Evolutionary conservation across 495 filamentous ascomycete species (phyloP), one percentile per base, ranked within the genome.

Genomic region (Tuber indicum): DNA sequence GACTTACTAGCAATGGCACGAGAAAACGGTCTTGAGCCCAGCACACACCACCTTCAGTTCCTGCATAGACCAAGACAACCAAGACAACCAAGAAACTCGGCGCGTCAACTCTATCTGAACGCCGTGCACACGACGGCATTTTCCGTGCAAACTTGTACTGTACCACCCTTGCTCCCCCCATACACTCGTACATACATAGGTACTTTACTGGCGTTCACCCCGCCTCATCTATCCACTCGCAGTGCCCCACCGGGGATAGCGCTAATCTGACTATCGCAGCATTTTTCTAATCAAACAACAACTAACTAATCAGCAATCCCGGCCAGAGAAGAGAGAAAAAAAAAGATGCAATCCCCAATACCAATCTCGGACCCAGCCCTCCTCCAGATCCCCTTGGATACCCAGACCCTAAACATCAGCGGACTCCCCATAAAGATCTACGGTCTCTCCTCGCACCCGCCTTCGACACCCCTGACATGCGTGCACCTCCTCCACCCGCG

Each of bases 401-500:
- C 32, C 26, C 2, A 36, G 16, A 46, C 23, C 73, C 42, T 75
- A 62, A 45, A 43, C 47, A 71, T 77, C 73, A 69, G 52, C 73
- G 76, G 76, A 14, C 76, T 75, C 21, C 16, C 44, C 1, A 17
- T 75, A n/a, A 77, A 73, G 5, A 23, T 77, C 42, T 47, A 77
- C 66, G 73, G 73, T 7, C 76, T 77, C 52, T 58, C 44, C 44
- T 19, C 52, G 19, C 76, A 75, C 62, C 62, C 76, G 12, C 44
- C 72, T 21, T 45, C 72, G 0, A 39, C 72, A 3, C 49, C 75
- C 41, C 71, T 44, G 17, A 49, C 41, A 17, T 72, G 71, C 46
- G 74, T 83, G 16, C 76, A 82, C 72, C 89, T 98, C 23, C 88
- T 97, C 45, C 93, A 98, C 84, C 92, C 92, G 2, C 90, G 96